Evolutionary conservation across 805 yeast species (phyloP), one percentile per base, ranked within the genome.

Genomic region (Tanozyma kutaoensis): DNA sequence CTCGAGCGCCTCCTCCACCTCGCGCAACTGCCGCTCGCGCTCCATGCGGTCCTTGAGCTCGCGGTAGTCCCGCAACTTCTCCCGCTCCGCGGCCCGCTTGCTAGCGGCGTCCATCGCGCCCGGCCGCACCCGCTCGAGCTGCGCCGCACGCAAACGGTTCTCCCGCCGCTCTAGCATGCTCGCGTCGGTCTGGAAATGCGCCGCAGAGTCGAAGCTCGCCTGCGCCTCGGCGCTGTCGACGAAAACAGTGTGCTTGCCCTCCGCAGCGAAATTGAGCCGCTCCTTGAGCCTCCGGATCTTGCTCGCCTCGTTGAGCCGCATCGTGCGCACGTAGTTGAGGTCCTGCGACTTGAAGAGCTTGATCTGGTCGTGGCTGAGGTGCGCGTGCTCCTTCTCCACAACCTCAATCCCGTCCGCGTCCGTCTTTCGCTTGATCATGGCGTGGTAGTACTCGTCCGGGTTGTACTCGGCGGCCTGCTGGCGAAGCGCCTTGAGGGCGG

Each of bases 401-500:
- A 78, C 48, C 26, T 78, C 43, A 7, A 80, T 62, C 1, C 96
- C 96, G 8, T 66, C 58, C 2, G 62, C 55, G 36, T 84, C 93
- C 4, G 91, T 72, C 41, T 63, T 66, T 33, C 63, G 60, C 10
- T 66, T 61, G 18, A 76, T 69, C 98, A 91, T 91, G 13, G 84
- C 91, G 69, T 84, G 95, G 52, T 88, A 85, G 57, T 79, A 91
- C 52, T 91, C 98, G 64, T 91, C 98, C 11, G 93, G 93, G 48
- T 91, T 91, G 40, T 84, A 67, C 24, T 65, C 63, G 20, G 64
- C 57, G 2, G 80, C 93, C 46, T 84, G 88, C 23, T 63, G 61
- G 38, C 79, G 72, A 31, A 91, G 64, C 1, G 76, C 63, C 53
- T 79, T 80, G 28, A 91, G 41, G 20, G 71, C 73, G 11, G 71